These are phyloP conservation scores for Melanogaster broomeanus DNA, from an alignment of 768 basidiomycete species.

Conservation along the genomic window DNA sequence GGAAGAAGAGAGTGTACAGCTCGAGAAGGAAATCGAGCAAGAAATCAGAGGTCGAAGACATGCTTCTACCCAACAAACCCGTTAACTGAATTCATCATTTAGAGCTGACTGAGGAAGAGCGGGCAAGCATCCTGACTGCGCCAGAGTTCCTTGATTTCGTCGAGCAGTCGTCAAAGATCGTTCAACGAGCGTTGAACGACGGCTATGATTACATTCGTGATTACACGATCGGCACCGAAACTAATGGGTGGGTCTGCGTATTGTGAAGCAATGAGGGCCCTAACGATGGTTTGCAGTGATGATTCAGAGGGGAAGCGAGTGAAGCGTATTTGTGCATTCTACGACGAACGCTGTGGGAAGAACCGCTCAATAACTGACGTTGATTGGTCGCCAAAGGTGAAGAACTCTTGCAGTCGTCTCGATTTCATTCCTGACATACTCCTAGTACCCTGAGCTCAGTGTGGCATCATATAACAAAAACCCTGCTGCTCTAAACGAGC, in stretches of 20 bases:
- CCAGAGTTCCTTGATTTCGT: constrained; percentile 95
- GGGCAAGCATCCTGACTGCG: constrained; percentile 75
- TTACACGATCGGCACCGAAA: constrained; percentile 88
- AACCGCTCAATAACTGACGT: constrained; percentile 95
- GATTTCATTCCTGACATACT: neutral
- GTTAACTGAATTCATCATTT: constrained; percentile 6
- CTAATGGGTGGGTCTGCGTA: constrained; percentile 64
- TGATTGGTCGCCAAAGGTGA: constrained; percentile 97
- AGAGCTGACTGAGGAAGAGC: constrained; percentile 90
- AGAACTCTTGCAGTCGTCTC: neutral
- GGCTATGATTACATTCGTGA: constrained; percentile 96
- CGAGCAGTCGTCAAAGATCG: constrained; percentile 91
- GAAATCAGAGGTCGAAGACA: constrained; percentile 70
- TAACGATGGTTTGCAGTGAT: constrained; percentile 52
- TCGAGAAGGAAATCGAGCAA: constrained; percentile 85
- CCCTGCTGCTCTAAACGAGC: constrained; percentile 88
- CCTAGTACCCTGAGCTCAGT: constrained; percentile 91
- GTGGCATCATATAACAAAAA: constrained; percentile 99
- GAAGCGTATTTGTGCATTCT: constrained; percentile 93
- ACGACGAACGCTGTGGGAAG: constrained; percentile 87
- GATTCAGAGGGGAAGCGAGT: constrained; percentile 89
- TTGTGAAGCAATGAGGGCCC: neutral
- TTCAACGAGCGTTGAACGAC: constrained; percentile 93
- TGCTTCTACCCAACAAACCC: neutral
- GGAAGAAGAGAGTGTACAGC: constrained; percentile 79